These are phyloP conservation scores for Pelargonium australe DNA, from an alignment of 441 rosid genomes.

Conservation along the genomic window DNA sequence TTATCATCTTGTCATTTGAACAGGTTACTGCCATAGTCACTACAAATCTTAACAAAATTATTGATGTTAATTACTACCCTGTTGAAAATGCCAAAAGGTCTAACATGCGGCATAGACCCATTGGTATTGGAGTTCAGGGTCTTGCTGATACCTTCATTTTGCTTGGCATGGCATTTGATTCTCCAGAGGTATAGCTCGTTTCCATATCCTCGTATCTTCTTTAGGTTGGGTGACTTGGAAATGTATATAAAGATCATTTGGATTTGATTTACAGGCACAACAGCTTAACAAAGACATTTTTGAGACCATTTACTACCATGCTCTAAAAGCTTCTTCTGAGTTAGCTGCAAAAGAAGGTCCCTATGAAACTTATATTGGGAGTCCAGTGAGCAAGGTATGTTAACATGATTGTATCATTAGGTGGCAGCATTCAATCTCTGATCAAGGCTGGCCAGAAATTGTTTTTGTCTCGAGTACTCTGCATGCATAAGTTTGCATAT, in stretches of 20 bases:
- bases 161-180: constrained; percentile 88
- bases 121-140: constrained; percentile 91
- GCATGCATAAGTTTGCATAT: too few species aligned
- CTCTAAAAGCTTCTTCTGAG: constrained; percentile 59
- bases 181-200: constrained; percentile 51
- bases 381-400: constrained; percentile 83
- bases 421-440: too few species aligned
- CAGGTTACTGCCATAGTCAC: constrained; percentile 75
- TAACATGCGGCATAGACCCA: constrained; percentile 70
- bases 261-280: constrained; percentile 49
- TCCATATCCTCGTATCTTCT: too few species aligned
- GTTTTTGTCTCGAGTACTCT: too few species aligned
- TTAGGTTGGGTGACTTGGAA: background rate
- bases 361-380: constrained; percentile 65
- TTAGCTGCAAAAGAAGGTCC: constrained; percentile 63
- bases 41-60: constrained; percentile 71
- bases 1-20: background rate
- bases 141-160: constrained; percentile 85
- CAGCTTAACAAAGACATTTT: constrained; percentile 77
- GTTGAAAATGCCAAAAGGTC: constrained; percentile 79
- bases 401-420: background rate
- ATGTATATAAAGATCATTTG: constrained; percentile 15
- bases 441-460: too few species aligned
- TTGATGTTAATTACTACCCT: constrained; percentile 57
- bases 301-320: constrained; percentile 77